phyloP scores from a whole-genome alignment of 371 early-diverging fungal species.

The Mucor sp. region DNA sequence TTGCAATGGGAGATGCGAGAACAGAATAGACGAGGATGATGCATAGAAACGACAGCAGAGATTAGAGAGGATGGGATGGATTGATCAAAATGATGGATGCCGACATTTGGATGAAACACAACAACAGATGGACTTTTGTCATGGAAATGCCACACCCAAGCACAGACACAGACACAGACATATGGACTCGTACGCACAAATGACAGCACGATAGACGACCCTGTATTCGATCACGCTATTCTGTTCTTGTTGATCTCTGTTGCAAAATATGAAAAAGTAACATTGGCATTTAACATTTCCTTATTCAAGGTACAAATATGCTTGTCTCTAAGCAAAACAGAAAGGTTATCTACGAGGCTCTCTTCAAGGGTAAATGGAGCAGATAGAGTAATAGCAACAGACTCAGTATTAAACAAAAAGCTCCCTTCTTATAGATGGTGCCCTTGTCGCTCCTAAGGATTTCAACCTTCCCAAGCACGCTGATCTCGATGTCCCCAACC shows the following conservation, averaged over 20 bases:
- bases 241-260: neutral
- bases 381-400: neutral
- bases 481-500: constrained; percentile 95
- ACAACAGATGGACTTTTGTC: neutral
- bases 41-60: neutral
- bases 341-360: constrained; percentile 90
- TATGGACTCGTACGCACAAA: neutral
- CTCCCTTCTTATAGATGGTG: constrained; percentile 78
- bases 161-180: neutral
- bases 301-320: constrained; percentile 62
- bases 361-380: constrained; percentile 72
- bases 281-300: neutral
- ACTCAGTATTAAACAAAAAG: neutral
- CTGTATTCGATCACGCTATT: neutral
- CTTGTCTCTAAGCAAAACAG: constrained; percentile 94
- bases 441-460: constrained; percentile 98
- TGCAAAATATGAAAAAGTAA: neutral
- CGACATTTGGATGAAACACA: neutral
- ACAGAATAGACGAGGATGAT: neutral
- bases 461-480: constrained; percentile 92
- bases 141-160: neutral
- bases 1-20: neutral
- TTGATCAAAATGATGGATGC: neutral
- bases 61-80: constrained; percentile 12
- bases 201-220: neutral